Evolutionary conservation across 805 yeast genomes (phyloP).

Genomic region (Schwanniomyces sp.): DNA sequence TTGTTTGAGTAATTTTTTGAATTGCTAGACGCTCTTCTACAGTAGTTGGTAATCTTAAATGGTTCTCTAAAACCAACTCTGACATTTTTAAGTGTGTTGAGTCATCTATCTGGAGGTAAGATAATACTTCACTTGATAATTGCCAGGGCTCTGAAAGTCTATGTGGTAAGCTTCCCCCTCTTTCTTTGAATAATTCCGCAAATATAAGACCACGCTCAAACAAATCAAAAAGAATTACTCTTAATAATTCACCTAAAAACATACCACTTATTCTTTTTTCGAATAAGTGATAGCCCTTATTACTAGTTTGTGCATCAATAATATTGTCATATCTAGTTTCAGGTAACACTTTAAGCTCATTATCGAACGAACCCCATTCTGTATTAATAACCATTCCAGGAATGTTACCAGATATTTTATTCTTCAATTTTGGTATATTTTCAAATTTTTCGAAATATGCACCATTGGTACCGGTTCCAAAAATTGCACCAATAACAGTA

Average conservation of each 20-base stretch:
- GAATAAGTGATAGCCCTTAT: conserved; percentile 85
- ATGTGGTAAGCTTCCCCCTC: conserved; percentile 52
- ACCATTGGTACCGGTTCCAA: conserved; percentile 98
- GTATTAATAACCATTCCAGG: conserved; percentile 87
- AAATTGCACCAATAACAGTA: conserved; percentile 85
- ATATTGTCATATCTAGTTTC: conserved; percentile 71
- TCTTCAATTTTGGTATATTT: conserved; percentile 71
- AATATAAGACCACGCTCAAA: conserved; percentile 60
- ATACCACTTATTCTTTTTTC: conserved; percentile 91
- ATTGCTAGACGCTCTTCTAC: conserved; percentile 71
- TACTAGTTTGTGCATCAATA: conserved; percentile 73
- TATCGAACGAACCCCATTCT: conserved; percentile 98
- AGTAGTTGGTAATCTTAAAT: conserved; percentile 68
- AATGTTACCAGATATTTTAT: conserved; percentile 42
- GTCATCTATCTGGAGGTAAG: conserved; percentile 83
- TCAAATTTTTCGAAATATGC: conserved; percentile 82
- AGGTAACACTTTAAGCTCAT: conserved; percentile 73
- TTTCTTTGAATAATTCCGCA: conserved; percentile 44
- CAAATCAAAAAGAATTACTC: conserved; percentile 72
- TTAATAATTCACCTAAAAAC: conserved; percentile 87
- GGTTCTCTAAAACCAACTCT: conserved; percentile 63
- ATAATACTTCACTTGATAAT: conserved; percentile 78
- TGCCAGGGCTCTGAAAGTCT: conserved; percentile 75
- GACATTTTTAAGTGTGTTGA: conserved; percentile 71
- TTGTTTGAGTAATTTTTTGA: conserved; percentile 71